These are phyloP conservation scores for Neonectria magnoliae DNA, from an alignment of 2,329 filamentous ascomycete genomes.

Conservation along the genomic window DNA sequence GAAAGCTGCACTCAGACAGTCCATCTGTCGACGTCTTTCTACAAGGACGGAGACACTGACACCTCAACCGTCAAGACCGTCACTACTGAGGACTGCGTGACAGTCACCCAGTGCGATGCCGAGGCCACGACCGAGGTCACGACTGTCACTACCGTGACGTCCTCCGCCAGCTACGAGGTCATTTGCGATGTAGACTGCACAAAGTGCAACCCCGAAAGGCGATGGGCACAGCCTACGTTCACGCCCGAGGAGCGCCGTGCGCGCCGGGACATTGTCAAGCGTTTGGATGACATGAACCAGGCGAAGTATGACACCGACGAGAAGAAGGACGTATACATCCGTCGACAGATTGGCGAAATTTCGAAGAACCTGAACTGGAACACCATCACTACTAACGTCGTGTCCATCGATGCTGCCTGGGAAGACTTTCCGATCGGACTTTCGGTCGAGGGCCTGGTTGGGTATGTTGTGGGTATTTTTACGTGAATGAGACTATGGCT, in stretches of 20 bases:
- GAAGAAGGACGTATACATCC: neutral
- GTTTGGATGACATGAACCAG: neutral
- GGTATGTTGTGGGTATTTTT: neutral
- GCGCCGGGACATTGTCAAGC: conserved; percentile 3
- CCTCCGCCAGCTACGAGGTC: neutral
- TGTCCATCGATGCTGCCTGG: neutral
- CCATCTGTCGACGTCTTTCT: conserved; percentile 10
- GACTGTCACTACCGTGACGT: conserved; percentile 5
- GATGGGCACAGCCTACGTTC: conserved; percentile 10
- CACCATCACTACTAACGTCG: conserved; percentile 4
- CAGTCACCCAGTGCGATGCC: conserved; percentile 9
- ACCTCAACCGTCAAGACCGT: conserved; percentile 7
- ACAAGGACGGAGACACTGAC: neutral
- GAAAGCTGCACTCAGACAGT: conserved; percentile 11
- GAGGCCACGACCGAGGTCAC: conserved; percentile 6
- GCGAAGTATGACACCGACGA: neutral
- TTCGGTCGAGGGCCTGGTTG: neutral
- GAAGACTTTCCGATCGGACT: neutral
- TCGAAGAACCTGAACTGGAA: neutral
- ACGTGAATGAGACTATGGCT: neutral
- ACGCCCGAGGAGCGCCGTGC: conserved; percentile 8
- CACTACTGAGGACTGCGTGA: conserved; percentile 9
- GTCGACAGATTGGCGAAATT: neutral
- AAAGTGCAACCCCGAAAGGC: conserved; percentile 3
- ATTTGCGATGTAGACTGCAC: conserved; percentile 19